Percentiles rank a stretch among this genome's conserved stretches.
Conservation (phyloP, 495 filamentous ascomycete genomes). For the Penicillium daleae region DNA sequence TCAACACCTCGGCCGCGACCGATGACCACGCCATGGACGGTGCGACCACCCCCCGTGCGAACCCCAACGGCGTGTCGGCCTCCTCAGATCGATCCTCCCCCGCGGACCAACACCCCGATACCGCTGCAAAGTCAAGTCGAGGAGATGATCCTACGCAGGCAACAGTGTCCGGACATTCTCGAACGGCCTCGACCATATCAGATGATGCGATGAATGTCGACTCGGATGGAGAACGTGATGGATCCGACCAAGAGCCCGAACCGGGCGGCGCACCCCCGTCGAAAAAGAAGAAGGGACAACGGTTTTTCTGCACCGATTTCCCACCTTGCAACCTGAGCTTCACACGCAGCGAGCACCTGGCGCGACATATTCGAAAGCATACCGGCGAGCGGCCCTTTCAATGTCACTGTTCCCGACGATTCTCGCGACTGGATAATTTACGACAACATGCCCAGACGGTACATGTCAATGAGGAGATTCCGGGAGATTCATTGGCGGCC, state of each 20-base stretch:
- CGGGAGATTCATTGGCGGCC: slow-evolving; percentile 88
- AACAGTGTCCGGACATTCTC: slow-evolving; percentile 24
- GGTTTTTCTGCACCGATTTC: slow-evolving; percentile 97
- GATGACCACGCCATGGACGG: slow-evolving; percentile 56
- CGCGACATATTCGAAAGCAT: slow-evolving; percentile 95
- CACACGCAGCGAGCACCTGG: slow-evolving; percentile 93
- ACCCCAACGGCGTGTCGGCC: slow-evolving; percentile 41
- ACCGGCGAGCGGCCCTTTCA: slow-evolving; percentile 97
- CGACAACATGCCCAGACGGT: slow-evolving; percentile 98
- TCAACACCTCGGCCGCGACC: slow-evolving; percentile 70
- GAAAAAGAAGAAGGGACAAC: slow-evolving; percentile 96
- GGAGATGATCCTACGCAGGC: slow-evolving; percentile 19
- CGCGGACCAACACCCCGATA: slow-evolving; percentile 26
- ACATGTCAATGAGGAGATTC: slow-evolving; percentile 96
- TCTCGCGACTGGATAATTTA: slow-evolving; percentile 95
- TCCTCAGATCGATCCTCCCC: slow-evolving; percentile 37
- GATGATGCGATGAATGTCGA: slow-evolving; percentile 77
- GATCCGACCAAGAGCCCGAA: slow-evolving; percentile 74
- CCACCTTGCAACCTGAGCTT: slow-evolving; percentile 95
- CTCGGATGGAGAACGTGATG: slow-evolving; percentile 73
- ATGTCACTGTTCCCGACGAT: slow-evolving; percentile 92
- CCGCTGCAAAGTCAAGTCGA: slow-evolving; percentile 14
- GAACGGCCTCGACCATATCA: slow-evolving; percentile 48
- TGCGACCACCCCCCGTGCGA: slow-evolving; percentile 65
- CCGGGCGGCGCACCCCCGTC: slow-evolving; percentile 67